phyloP scores from a whole-genome alignment of 1,284 basidiomycete genomes.

The Rhodotorula sp. region DNA sequence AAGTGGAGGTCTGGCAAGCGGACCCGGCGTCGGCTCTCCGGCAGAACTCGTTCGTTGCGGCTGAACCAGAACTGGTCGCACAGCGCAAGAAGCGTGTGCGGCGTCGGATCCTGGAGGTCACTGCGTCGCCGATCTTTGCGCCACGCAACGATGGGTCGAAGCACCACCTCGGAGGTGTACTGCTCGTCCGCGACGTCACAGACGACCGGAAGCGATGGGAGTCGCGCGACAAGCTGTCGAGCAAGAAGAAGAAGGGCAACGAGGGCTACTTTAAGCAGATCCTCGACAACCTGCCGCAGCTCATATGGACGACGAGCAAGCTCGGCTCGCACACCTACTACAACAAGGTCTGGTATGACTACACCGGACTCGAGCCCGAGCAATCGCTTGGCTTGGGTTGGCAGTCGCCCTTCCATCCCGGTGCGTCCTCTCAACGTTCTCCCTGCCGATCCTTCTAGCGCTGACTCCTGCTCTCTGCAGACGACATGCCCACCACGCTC shows the following conservation, averaged over 20 bases:
- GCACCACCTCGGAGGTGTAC: slow-evolving; percentile 38
- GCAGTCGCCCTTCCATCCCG: slow-evolving; percentile 46
- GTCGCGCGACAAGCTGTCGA: not conserved
- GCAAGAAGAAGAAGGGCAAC: slow-evolving; percentile 12
- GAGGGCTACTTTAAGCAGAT: slow-evolving; percentile 27
- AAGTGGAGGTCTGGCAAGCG: slow-evolving; percentile 25
- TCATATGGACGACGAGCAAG: slow-evolving; percentile 48
- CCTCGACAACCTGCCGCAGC: slow-evolving; percentile 43
- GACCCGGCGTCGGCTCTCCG: not conserved
- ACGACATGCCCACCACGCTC: slow-evolving; percentile 46
- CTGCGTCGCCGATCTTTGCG: slow-evolving; percentile 28
- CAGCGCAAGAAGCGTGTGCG: slow-evolving; percentile 32
- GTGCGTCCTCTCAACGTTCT: slow-evolving; percentile 1
- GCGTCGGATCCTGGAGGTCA: slow-evolving; percentile 35
- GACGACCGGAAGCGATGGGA: slow-evolving; percentile 15
- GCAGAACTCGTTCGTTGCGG: slow-evolving; percentile 9
- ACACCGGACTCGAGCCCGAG: slow-evolving; percentile 45
- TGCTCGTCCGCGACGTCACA: slow-evolving; percentile 37
- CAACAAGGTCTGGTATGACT: slow-evolving; percentile 45
- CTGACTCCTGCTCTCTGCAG: slow-evolving; percentile 17
- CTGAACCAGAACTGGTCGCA: slow-evolving; percentile 1
- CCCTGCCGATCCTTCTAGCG: not conserved
- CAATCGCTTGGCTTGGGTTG: slow-evolving; percentile 46
- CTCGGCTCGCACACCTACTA: slow-evolving; percentile 44
- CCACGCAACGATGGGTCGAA: slow-evolving; percentile 15